A percentile compares a stretch with the other conserved stretches of the same genome.
Evolutionary conservation across 2,329 filamentous ascomycete genomes (phyloP).

Genomic region (Apiospora pterosperma): DNA sequence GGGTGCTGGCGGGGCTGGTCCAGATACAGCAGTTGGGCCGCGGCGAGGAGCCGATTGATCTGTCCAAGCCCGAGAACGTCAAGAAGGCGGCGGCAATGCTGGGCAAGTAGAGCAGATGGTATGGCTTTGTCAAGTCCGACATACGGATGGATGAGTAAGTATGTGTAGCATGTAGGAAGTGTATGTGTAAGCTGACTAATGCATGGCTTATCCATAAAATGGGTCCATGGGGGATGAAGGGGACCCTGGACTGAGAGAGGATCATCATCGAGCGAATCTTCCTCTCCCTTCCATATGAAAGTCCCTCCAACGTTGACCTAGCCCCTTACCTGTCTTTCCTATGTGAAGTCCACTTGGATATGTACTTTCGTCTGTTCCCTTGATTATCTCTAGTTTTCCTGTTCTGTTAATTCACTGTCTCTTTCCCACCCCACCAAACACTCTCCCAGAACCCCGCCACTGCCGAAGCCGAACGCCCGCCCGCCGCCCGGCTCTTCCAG

Average conservation of each 20-base stretch:
- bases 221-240: background rate
- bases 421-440: background rate
- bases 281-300: background rate
- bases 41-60: constrained; percentile 27
- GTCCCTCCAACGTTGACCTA: too few species aligned
- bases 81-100: constrained; percentile 2
- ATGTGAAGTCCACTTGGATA: background rate
- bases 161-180: background rate
- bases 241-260: background rate
- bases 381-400: background rate
- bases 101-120: background rate
- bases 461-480: background rate
- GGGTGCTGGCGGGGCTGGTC: constrained; percentile 40
- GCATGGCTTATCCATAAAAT: background rate
- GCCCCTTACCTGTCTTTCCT: background rate
- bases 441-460: background rate
- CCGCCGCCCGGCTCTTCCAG: background rate
- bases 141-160: background rate
- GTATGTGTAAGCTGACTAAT: constrained; percentile 1
- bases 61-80: constrained; percentile 35
- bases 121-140: too few species aligned
- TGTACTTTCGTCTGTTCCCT: background rate
- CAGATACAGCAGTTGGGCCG: constrained; percentile 38
- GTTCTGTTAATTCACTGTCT: background rate
- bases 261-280: background rate